phyloP scores from a whole-genome alignment of 768 basidiomycete genomes.

The Antrodiella citrinella region DNA sequence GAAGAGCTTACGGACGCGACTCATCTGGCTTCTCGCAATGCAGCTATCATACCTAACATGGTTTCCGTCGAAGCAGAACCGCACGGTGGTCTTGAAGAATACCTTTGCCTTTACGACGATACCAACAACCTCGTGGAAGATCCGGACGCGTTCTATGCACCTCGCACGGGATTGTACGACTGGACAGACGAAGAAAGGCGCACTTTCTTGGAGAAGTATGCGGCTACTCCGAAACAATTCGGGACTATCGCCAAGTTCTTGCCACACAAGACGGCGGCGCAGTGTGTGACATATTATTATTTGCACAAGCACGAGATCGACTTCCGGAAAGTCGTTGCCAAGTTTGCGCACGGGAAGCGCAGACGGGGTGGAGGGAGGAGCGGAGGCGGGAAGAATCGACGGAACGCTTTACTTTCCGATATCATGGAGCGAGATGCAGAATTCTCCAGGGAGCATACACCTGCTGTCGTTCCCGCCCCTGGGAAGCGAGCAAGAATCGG shows the following conservation, averaged over 20 bases:
- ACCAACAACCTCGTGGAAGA: conserved; percentile 75
- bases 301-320: conserved; percentile 84
- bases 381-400: conserved; percentile 61
- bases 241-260: conserved; percentile 80
- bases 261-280: conserved; percentile 75
- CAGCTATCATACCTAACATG: conserved; percentile 90
- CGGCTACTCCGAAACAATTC: conserved; percentile 87
- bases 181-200: conserved; percentile 86
- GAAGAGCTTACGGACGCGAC: conserved; percentile 92
- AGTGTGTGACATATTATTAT: conserved; percentile 94
- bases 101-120: conserved; percentile 71
- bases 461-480: conserved; percentile 6
- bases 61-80: conserved; percentile 52
- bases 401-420: conserved; percentile 74
- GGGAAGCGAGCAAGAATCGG: conserved; percentile 4
- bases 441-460: conserved; percentile 16
- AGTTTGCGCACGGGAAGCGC: conserved; percentile 58
- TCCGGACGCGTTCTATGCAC: conserved; percentile 70
- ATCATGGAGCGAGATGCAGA: conserved; percentile 68
- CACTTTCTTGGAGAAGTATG: conserved; percentile 74
- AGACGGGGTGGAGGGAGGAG: conserved; percentile 41
- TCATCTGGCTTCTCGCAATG: conserved; percentile 76
- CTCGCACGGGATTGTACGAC: conserved; percentile 64
- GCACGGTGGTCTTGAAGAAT: conserved; percentile 15
- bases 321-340: conserved; percentile 69